Base-by-base conservation (phyloP, 257 asterid species). In the Solanum boliviense region DNA sequence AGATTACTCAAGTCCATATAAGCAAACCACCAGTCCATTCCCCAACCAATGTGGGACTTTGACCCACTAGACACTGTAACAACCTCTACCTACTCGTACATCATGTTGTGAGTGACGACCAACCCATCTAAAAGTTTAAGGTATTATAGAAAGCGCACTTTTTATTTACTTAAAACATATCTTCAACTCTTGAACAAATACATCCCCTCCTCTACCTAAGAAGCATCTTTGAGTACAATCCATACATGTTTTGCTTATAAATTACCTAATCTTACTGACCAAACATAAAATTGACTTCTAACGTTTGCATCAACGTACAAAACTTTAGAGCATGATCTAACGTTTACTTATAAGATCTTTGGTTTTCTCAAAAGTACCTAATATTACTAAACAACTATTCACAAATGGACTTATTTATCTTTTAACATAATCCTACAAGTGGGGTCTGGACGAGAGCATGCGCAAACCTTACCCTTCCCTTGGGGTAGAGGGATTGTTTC, bases 71-170 rank as follows among this genome's bases (percentile, higher is more conserved):
- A 56, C 25, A 58, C 67, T 20, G 2, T 58, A 58, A 58, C 67
- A 3, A 58, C 25, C 32, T 65, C 71, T 65, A 65, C 6, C 7
- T 65, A 27, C 72, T n/a, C 13, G 32, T 12, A 65, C 29, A 65
- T 1, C 32, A n/a, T 65, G 32, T 65, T 8, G 13, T 32, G 65
- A 56, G 7, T 15, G 15, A 29, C 1, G 25, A 31, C 3, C 12
- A 13, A 8, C 27, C 9, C 16, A 71, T 32, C 13, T 18, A 32
- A 72, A 72, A 72, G 13, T 11, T 34, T 72, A 18, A 72, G 8
- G 1, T 34, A 16, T 18, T 0, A 16, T 1, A 9, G 4, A 7
- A 34, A 7, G 0, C 6, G 1, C 20, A 70, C 0, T 6, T 70
- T 29, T 70, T 29, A 70, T 70, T 70, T 70, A 5, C 38, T 13